phyloP scores from a whole-genome alignment of 768 basidiomycete genomes.

The Stropharia rugosoannulata region DNA sequence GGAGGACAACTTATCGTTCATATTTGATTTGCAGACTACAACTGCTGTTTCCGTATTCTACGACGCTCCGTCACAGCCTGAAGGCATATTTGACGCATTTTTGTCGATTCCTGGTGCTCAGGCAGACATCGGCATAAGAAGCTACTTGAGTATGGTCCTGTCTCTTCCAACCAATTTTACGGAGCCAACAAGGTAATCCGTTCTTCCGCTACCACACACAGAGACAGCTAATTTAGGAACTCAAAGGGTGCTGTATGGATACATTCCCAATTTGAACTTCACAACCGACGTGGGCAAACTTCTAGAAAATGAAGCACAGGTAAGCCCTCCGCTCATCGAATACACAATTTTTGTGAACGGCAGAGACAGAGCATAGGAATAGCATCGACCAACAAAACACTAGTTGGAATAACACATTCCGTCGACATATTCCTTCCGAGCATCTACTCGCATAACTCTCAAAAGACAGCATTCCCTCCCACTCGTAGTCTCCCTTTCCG shows the following conservation, averaged over 20 bases:
- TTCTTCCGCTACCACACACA: neutral
- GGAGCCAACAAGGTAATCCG: constrained; percentile 18
- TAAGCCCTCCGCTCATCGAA: constrained; percentile 17
- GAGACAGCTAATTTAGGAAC: too few relatives aligned
- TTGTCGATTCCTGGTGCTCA: constrained; percentile 39
- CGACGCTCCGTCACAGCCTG: constrained; percentile 48
- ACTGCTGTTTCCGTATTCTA: constrained; percentile 51
- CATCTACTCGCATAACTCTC: constrained; percentile 34
- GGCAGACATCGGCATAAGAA: constrained; percentile 37
- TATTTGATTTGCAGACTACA: constrained; percentile 6
- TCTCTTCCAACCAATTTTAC: constrained; percentile 36
- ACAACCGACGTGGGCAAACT: constrained; percentile 28
- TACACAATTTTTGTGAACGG: neutral
- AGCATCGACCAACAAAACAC: constrained; percentile 24
- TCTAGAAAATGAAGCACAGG: constrained; percentile 38
- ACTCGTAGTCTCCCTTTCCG: constrained; percentile 17
- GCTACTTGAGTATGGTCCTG: constrained; percentile 39
- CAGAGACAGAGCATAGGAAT: constrained; percentile 41
- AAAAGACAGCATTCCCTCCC: constrained; percentile 45
- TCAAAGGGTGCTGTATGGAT: constrained; percentile 28
- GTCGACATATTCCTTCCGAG: constrained; percentile 43
- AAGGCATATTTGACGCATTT: constrained; percentile 52
- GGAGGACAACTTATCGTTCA: neutral
- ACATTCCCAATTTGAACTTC: constrained; percentile 32
- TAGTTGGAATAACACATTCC: constrained; percentile 30